Evolutionary conservation across 768 basidiomycete species (phyloP).

Genomic region (Leccinellum rugosiceps): DNA sequence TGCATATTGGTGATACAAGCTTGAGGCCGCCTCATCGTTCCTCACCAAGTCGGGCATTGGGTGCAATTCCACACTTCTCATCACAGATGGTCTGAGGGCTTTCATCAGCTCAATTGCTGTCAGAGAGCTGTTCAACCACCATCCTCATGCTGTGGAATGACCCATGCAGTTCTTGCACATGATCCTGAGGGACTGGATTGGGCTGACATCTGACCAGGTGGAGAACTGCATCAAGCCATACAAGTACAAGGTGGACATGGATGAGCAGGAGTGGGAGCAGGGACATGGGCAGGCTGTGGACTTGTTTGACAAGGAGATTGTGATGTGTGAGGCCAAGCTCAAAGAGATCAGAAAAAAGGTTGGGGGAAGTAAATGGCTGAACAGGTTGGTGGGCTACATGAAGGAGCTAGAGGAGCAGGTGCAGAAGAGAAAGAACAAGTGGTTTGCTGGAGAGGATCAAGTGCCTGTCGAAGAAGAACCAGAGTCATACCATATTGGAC

Average conservation of each 20-base stretch:
- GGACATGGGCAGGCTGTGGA: slow-evolving; percentile 74
- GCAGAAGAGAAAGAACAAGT: slow-evolving; percentile 55
- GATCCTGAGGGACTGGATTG: slow-evolving; percentile 90
- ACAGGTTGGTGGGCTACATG: slow-evolving; percentile 75
- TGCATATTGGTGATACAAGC: slow-evolving; percentile 93
- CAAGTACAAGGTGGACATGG: slow-evolving; percentile 98
- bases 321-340: slow-evolving; percentile 82
- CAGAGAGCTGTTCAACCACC: slow-evolving; percentile 89
- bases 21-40: slow-evolving; percentile 89
- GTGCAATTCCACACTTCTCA: slow-evolving; percentile 87
- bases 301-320: slow-evolving; percentile 80
- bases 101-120: slow-evolving; percentile 87
- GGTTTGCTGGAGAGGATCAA: slow-evolving; percentile 41
- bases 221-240: slow-evolving; percentile 99
- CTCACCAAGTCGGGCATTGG: slow-evolving; percentile 97
- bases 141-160: slow-evolving; percentile 87
- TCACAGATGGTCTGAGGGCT: slow-evolving; percentile 87
- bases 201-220: slow-evolving; percentile 93
- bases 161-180: slow-evolving; percentile 90
- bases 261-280: slow-evolving; percentile 86
- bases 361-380: slow-evolving; percentile 81
- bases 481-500: slow-evolving; percentile 85
- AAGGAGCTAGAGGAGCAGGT: slow-evolving; percentile 76
- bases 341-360: slow-evolving; percentile 85
- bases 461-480: slow-evolving; percentile 37